These are phyloP conservation scores for Geosmithia morbida DNA, from an alignment of 2,329 filamentous ascomycete species.

Conservation along the genomic window DNA sequence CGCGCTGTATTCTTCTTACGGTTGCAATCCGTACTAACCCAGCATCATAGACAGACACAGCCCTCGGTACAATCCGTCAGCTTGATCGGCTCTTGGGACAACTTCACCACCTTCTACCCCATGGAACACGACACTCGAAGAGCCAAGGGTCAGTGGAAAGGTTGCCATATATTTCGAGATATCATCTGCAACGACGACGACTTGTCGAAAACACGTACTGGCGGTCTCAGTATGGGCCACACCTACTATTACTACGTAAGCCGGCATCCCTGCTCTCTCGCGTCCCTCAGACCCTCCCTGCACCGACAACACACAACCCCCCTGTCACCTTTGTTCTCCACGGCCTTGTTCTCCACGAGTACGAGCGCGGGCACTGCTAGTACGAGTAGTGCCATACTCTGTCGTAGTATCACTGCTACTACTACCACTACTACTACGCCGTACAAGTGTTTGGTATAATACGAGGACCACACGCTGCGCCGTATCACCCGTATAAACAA, in stretches of 20 bases:
- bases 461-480: too few species aligned
- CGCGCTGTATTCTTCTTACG: too few species aligned
- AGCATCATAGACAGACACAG: slow-evolving; percentile 45
- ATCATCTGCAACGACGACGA: slow-evolving; percentile 63
- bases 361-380: background rate
- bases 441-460: too few species aligned
- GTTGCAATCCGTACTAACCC: too few species aligned
- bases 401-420: too few species aligned
- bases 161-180: slow-evolving; percentile 74
- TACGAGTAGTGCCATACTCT: too few species aligned
- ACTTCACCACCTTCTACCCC: slow-evolving; percentile 64
- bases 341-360: too few species aligned
- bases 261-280: slow-evolving; percentile 7
- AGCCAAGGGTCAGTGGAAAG: slow-evolving; percentile 67
- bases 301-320: background rate
- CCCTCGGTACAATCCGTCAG: slow-evolving; percentile 55
- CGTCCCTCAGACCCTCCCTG: too few species aligned
- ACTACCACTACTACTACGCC: too few species aligned
- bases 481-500: too few species aligned
- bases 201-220: slow-evolving; percentile 38
- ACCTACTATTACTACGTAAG: slow-evolving; percentile 94
- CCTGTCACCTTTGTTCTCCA: too few species aligned
- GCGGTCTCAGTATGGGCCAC: slow-evolving; percentile 80
- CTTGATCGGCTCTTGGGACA: slow-evolving; percentile 89
- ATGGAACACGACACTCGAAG: slow-evolving; percentile 71